Evolutionary conservation across 306 rosid genomes (phyloP).

Genomic region (Quercus ilex): DNA sequence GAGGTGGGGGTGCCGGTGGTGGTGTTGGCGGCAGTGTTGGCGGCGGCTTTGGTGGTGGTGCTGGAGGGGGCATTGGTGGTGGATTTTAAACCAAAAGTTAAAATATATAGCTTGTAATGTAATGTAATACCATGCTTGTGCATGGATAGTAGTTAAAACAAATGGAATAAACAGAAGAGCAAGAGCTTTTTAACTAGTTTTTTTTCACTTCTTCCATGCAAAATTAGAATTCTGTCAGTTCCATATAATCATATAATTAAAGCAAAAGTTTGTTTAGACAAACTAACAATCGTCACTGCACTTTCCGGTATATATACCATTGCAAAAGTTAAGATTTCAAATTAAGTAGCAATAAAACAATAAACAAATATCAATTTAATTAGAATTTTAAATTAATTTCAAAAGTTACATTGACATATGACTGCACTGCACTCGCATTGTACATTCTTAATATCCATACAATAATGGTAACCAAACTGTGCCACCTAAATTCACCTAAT

Average conservation of each 20-base stretch:
- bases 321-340: no score
- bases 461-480: neutral
- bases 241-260: no score
- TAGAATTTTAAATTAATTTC: neutral
- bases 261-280: no score
- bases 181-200: no score
- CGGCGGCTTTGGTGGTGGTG: slow-evolving; percentile 25
- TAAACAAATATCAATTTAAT: neutral
- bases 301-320: no score
- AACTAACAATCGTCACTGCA: no score
- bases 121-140: neutral
- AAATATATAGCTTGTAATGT: neutral
- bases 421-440: neutral
- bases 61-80: slow-evolving; percentile 39
- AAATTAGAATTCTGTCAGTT: no score
- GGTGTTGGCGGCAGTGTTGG: slow-evolving; percentile 23
- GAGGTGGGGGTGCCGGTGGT: slow-evolving; percentile 16
- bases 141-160: neutral
- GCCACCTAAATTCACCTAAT: neutral
- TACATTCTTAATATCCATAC: neutral
- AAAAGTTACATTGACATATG: neutral
- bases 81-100: slow-evolving; percentile 23
- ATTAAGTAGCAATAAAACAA: neutral
- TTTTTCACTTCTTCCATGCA: no score
- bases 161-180: no score